Base-by-base conservation (phyloP, 441 rosid genomes). In the Populus hybrid region DNA sequence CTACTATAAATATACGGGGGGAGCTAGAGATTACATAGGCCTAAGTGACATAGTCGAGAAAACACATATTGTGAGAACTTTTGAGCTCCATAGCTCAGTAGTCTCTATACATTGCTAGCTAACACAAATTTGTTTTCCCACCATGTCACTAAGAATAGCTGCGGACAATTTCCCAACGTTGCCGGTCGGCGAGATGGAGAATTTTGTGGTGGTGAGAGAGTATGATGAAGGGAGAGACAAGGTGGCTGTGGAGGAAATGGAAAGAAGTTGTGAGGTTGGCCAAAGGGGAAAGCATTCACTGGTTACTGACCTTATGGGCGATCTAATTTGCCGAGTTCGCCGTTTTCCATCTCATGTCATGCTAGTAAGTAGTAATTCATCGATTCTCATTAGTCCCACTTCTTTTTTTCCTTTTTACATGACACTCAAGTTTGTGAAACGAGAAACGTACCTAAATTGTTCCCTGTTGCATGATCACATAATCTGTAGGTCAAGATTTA, bases 241-340 rank as follows among this genome's bases (percentile, higher is more conserved):
- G 84, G 81, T 1, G 33, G 87, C 68, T 2, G 93, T 88, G 84
- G 97, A 93, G 83, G 90, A 87, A 69, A 72, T 91, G 86, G 97
- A 93, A 85, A 80, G 76, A 59, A 73, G 66, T 67, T 91, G 94
- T 74, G 94, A 90, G 72, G 82, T 87, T 28, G 93, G 89, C 9
- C 84, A 86, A 36, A 77, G 67, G 21, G 89, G 90, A 28, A 84
- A 88, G 79, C 86, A 89, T 63, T 77, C 87, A 3, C 87, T 93
- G 68, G 88, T 93, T 75, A 89, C 94, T 67, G 94, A 91, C 83
- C 91, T 90, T 64, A 70, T 91, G 75, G 97, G 95, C 6, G 97
- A 91, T 76, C 97, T 95, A 7, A 76, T 87, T 70, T 79, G 94
- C 73, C 90, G 97, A 11, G 82, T 93, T 70, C 93, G 97, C 72